Conservation (phyloP, 1,284 basidiomycete genomes). For the Ustilago xerochloae region DNA sequence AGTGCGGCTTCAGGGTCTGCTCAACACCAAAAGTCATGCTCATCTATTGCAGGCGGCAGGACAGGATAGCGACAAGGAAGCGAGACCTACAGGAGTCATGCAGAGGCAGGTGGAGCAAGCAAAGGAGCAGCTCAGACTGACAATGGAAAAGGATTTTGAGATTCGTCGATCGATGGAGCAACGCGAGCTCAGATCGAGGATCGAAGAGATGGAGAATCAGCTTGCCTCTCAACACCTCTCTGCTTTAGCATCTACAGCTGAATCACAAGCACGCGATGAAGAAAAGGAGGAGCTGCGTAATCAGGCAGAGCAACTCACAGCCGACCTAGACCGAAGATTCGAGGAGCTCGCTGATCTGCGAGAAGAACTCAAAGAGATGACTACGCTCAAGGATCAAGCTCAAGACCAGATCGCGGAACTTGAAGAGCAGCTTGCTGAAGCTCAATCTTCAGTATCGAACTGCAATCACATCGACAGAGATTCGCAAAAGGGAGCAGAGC, state of each 20-base stretch:
- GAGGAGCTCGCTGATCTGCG: conserved; percentile 33
- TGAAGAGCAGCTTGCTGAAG: conserved; percentile 15
- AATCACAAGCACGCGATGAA: background rate
- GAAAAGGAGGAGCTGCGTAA: background rate
- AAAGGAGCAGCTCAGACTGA: conserved; percentile 19
- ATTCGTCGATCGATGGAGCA: conserved; percentile 29
- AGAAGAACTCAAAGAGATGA: conserved; percentile 12
- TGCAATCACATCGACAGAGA: background rate
- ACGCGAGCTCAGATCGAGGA: background rate
- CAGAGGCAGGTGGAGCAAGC: conserved; percentile 8
- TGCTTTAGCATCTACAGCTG: background rate
- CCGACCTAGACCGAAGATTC: conserved; percentile 20
- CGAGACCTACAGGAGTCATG: background rate
- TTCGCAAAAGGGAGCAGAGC: background rate
- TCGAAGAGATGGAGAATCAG: conserved; percentile 16
- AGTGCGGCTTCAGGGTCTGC: conserved; percentile 25
- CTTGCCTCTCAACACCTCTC: conserved; percentile 8
- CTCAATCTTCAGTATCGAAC: background rate
- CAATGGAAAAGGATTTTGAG: conserved; percentile 40
- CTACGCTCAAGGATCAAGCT: background rate
- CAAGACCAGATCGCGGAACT: conserved; percentile 1
- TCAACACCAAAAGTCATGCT: background rate
- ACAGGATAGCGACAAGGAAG: background rate
- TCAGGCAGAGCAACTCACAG: conserved; percentile 13
- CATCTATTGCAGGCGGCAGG: background rate